phyloP scores from a whole-genome alignment of 352 stramenopile genomes.

The Peronospora farinosa region DNA sequence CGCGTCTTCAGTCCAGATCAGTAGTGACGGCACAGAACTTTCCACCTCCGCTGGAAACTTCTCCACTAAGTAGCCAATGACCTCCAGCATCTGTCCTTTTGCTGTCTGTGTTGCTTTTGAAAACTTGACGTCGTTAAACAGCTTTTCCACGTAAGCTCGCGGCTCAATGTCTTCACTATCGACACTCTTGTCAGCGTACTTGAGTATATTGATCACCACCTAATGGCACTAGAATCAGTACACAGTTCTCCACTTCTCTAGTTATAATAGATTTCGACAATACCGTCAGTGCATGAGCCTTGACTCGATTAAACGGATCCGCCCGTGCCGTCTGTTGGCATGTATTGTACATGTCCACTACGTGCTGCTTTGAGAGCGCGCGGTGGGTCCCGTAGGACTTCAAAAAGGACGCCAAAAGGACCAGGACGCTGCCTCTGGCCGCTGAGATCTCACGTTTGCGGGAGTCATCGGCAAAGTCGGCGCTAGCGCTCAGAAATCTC shows the following conservation, averaged over 20 bases:
- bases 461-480: constrained; percentile 38
- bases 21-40: constrained; percentile 22
- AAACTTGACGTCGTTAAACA: constrained; percentile 76
- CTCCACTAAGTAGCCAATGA: constrained; percentile 54
- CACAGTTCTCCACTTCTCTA: background rate
- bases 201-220: constrained; percentile 58
- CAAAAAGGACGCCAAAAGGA: constrained; percentile 45
- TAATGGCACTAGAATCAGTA: constrained; percentile 10
- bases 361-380: constrained; percentile 43
- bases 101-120: constrained; percentile 61
- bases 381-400: constrained; percentile 41
- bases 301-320: constrained; percentile 66
- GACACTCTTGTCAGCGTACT: constrained; percentile 31
- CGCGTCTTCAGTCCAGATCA: constrained; percentile 62
- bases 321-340: constrained; percentile 51
- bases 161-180: constrained; percentile 48
- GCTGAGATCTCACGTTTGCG: constrained; percentile 55
- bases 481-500: constrained; percentile 50
- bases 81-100: constrained; percentile 61
- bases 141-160: constrained; percentile 49
- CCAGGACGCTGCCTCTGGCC: constrained; percentile 42
- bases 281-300: constrained; percentile 36
- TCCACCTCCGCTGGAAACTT: constrained; percentile 39
- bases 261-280: constrained; percentile 1
- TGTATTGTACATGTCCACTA: constrained; percentile 33